phyloP scores from a whole-genome alignment of 441 rosid species.

The Cnidoscolus chayamansa region DNA sequence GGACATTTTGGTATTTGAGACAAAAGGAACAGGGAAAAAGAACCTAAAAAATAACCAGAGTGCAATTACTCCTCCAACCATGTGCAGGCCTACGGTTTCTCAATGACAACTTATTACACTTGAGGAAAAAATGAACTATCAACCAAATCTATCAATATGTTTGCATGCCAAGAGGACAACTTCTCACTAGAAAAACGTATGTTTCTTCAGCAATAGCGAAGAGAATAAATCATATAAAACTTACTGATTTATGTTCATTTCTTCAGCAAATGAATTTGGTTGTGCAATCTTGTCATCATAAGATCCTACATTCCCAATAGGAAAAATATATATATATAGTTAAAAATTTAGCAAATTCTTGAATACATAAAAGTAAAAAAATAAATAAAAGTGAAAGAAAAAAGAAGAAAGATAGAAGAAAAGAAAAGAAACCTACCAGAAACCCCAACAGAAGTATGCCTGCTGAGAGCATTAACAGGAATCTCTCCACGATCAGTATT shows the following conservation, averaged over 20 bases:
- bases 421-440: constrained; percentile 31
- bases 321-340: not conserved
- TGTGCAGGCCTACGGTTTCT: not conserved
- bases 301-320: constrained; percentile 38
- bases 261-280: constrained; percentile 34
- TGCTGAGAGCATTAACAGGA: constrained; percentile 21
- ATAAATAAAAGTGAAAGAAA: not conserved
- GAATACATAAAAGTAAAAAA: not conserved
- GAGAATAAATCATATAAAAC: constrained; percentile 16
- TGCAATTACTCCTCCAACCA: not conserved
- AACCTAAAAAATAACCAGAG: not conserved
- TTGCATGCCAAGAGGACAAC: not conserved
- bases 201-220: not conserved
- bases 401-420: constrained; percentile 6
- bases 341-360: not conserved
- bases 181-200: not conserved
- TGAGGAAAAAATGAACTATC: not conserved
- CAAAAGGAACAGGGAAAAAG: not conserved
- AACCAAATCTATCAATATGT: not conserved
- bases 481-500: constrained; percentile 20
- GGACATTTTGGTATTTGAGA: not conserved
- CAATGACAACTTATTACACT: not conserved
- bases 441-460: constrained; percentile 45
- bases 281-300: constrained; percentile 40
- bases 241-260: constrained; percentile 41